Evolutionary conservation across 148 eudicot genomes (phyloP).

Genomic region (Cornus suecica): DNA sequence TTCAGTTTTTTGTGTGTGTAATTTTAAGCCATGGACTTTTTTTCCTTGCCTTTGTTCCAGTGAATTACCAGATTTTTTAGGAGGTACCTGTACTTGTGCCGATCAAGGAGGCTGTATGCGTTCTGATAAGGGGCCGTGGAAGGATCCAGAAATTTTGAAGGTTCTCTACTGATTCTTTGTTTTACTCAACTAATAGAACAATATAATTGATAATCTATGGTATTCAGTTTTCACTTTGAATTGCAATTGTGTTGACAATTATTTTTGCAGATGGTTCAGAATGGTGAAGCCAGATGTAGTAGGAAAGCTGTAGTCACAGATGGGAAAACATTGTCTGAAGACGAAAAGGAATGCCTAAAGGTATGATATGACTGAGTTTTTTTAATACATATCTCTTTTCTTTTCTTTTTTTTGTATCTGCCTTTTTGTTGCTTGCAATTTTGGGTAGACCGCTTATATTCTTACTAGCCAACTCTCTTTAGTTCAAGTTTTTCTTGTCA

Average conservation of each 20-base stretch:
- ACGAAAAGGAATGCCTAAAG: slow-evolving; percentile 20
- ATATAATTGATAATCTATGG: neutral
- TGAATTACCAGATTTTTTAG: slow-evolving; percentile 89
- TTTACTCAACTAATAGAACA: neutral
- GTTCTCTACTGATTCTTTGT: slow-evolving; percentile 25
- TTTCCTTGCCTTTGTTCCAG: slow-evolving; percentile 26
- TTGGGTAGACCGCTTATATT: neutral
- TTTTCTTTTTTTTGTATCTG: neutral
- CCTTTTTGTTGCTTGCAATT: neutral
- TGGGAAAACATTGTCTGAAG: slow-evolving; percentile 25
- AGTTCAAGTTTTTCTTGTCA: slow-evolving; percentile 3
- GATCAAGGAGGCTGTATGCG: slow-evolving; percentile 84
- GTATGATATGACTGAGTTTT: neutral
- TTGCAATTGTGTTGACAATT: neutral
- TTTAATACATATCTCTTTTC: neutral
- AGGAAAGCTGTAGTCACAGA: slow-evolving; percentile 16
- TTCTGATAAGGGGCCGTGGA: slow-evolving; percentile 98
- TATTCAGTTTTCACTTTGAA: neutral
- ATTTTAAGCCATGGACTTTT: neutral
- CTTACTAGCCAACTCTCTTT: neutral
- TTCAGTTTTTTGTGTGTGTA: neutral
- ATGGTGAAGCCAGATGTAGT: slow-evolving; percentile 46
- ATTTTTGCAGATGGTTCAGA: slow-evolving; percentile 39
- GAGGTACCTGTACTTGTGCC: slow-evolving; percentile 87
- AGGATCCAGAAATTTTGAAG: slow-evolving; percentile 76